phyloP scores from a whole-genome alignment of 2,329 filamentous ascomycete genomes.

The Exophiala sideris region DNA sequence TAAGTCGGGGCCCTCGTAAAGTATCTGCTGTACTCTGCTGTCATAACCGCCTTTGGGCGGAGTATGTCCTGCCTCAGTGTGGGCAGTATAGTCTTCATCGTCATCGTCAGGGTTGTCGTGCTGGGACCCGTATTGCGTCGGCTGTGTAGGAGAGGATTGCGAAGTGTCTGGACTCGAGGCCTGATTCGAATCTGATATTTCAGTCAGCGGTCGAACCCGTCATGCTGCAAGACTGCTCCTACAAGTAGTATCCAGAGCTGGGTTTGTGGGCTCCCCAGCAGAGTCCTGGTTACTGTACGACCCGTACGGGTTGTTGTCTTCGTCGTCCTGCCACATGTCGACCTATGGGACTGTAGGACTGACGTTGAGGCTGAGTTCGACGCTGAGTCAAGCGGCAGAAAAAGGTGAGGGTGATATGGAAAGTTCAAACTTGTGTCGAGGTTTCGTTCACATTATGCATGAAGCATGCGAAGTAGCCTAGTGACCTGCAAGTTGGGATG shows the following conservation, averaged over 20 bases:
- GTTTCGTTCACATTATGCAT: neutral
- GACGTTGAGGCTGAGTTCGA: neutral
- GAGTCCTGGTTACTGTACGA: slow-evolving; percentile 81
- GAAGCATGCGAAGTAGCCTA: no score
- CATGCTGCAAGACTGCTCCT: neutral
- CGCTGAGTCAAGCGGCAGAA: neutral
- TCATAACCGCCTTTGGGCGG: slow-evolving; percentile 84
- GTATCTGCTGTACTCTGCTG: slow-evolving; percentile 93
- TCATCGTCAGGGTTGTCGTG: slow-evolving; percentile 57
- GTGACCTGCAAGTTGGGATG: no score
- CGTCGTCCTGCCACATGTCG: slow-evolving; percentile 90
- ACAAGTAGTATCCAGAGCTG: slow-evolving; percentile 17
- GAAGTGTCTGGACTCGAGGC: slow-evolving; percentile 65
- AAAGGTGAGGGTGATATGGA: neutral
- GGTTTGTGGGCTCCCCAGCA: slow-evolving; percentile 10
- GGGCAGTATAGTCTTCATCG: slow-evolving; percentile 50
- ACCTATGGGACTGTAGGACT: neutral
- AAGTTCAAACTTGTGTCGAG: neutral
- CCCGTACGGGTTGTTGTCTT: slow-evolving; percentile 97
- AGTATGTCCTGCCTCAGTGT: slow-evolving; percentile 45
- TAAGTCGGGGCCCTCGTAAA: slow-evolving; percentile 89
- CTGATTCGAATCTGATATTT: slow-evolving; percentile 56
- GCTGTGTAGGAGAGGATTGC: slow-evolving; percentile 65
- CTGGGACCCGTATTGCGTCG: slow-evolving; percentile 55
- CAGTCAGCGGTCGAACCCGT: slow-evolving; percentile 5